phyloP scores from a whole-genome alignment of 208 protist species.

The Trichomonas gallinae region DNA sequence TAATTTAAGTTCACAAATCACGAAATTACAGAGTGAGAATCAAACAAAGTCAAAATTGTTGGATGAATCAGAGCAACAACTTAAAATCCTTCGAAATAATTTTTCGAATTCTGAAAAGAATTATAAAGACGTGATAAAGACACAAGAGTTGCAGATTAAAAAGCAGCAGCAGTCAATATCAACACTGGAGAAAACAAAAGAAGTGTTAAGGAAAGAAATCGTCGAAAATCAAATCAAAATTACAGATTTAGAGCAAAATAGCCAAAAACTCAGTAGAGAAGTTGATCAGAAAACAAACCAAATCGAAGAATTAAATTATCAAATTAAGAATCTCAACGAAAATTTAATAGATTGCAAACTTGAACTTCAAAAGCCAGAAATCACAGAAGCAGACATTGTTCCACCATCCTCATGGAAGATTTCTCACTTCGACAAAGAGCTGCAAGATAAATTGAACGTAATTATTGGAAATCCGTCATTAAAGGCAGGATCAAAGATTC shows the following conservation, averaged over 20 bases:
- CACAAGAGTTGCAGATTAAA: not conserved
- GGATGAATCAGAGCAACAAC: not conserved
- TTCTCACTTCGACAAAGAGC: not conserved
- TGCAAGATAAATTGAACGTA: not conserved
- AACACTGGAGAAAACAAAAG: not conserved
- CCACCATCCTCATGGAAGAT: not conserved
- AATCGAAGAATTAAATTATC: not conserved
- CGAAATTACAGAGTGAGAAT: not conserved
- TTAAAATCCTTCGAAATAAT: not conserved
- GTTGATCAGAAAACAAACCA: not conserved
- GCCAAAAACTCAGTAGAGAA: not conserved
- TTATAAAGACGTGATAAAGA: not conserved
- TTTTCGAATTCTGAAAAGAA: not conserved
- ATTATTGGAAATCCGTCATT: not conserved
- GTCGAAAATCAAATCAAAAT: not conserved
- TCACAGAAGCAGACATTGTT: not conserved
- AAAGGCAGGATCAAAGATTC: not conserved
- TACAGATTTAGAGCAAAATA: not conserved
- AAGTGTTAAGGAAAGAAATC: not conserved
- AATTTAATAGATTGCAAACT: not conserved
- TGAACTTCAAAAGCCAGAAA: not conserved
- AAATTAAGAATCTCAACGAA: not conserved
- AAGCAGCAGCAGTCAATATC: not conserved
- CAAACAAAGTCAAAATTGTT: not conserved
- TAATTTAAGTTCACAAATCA: not conserved